phyloP scores from a whole-genome alignment of 2,329 filamentous ascomycete genomes.

The Pseudofabraea citricarpa region DNA sequence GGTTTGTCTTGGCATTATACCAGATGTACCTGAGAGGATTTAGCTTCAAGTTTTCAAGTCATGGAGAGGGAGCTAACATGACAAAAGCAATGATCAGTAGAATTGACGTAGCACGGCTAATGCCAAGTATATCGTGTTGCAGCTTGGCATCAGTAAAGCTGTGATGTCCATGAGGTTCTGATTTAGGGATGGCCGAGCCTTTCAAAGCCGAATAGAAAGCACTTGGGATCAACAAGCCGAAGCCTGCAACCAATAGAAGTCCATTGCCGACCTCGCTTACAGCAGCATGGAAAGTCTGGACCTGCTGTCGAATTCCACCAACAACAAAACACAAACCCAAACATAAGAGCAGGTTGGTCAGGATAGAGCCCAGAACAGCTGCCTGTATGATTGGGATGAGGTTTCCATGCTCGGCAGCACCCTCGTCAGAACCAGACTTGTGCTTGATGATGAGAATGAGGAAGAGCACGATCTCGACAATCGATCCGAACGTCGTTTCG shows the following conservation, averaged over 20 bases:
- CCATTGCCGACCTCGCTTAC: slow-evolving; percentile 77
- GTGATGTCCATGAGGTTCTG: too few relatives aligned
- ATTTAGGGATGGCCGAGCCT: too few relatives aligned
- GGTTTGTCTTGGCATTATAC: slow-evolving; percentile 72
- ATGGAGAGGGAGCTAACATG: too few relatives aligned
- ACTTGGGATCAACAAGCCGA: too few relatives aligned
- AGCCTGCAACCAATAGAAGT: slow-evolving; percentile 70
- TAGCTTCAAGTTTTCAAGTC: too few relatives aligned
- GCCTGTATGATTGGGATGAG: slow-evolving; percentile 79
- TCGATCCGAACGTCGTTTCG: slow-evolving; percentile 62
- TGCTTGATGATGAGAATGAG: slow-evolving; percentile 60
- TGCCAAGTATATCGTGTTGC: slow-evolving; percentile 48
- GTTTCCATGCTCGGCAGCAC: too few relatives aligned
- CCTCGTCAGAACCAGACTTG: too few relatives aligned
- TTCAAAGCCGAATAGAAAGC: too few relatives aligned
- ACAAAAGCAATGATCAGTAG: slow-evolving; percentile 66
- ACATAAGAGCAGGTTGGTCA: slow-evolving; percentile 78
- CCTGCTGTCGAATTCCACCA: slow-evolving; percentile 63
- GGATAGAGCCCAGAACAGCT: slow-evolving; percentile 76
- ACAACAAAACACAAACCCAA: slow-evolving; percentile 76
- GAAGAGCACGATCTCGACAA: slow-evolving; percentile 81
- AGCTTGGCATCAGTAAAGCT: slow-evolving; percentile 35
- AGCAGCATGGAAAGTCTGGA: slow-evolving; percentile 68
- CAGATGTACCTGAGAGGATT: too few relatives aligned
- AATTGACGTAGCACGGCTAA: slow-evolving; percentile 67